Conservation (phyloP, 1,284 basidiomycete genomes). For the Trichosporon sp. region DNA sequence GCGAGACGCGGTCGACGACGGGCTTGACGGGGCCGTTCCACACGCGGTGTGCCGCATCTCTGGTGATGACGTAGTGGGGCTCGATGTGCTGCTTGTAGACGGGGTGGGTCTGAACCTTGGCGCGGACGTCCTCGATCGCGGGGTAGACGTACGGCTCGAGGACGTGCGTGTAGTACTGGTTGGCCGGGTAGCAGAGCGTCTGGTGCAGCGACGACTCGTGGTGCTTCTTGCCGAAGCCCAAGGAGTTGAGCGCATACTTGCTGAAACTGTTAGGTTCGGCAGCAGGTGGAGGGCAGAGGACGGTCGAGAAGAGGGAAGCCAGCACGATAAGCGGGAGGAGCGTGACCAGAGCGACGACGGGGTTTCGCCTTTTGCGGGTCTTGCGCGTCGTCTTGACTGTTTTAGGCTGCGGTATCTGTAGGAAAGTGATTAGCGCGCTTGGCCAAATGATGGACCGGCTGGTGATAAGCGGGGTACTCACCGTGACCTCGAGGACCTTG, state of each 20-base stretch:
- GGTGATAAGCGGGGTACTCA: background rate
- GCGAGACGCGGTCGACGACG: slow-evolving; percentile 26
- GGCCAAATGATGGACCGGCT: background rate
- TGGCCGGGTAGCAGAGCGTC: slow-evolving; percentile 41
- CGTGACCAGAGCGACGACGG: slow-evolving; percentile 30
- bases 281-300: slow-evolving; percentile 37
- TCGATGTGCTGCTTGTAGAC: slow-evolving; percentile 28
- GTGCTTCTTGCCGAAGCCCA: slow-evolving; percentile 23
- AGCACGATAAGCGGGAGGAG: slow-evolving; percentile 37
- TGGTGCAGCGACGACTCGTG: slow-evolving; percentile 29
- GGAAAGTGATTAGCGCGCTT: background rate
- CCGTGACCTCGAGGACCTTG: background rate
- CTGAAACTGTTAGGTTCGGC: slow-evolving; percentile 23
- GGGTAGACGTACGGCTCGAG: slow-evolving; percentile 38
- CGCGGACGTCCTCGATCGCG: slow-evolving; percentile 23
- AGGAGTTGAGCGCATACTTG: slow-evolving; percentile 28
- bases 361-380: slow-evolving; percentile 19
- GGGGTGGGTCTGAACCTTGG: slow-evolving; percentile 22
- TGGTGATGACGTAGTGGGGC: slow-evolving; percentile 21
- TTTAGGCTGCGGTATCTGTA: background rate
- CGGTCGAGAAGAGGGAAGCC: slow-evolving; percentile 39
- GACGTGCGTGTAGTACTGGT: slow-evolving; percentile 37
- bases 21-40: slow-evolving; percentile 38
- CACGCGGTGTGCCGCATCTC: slow-evolving; percentile 8
- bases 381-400: background rate